phyloP scores from a whole-genome alignment of 495 filamentous ascomycete genomes.

The Podospora comata region DNA sequence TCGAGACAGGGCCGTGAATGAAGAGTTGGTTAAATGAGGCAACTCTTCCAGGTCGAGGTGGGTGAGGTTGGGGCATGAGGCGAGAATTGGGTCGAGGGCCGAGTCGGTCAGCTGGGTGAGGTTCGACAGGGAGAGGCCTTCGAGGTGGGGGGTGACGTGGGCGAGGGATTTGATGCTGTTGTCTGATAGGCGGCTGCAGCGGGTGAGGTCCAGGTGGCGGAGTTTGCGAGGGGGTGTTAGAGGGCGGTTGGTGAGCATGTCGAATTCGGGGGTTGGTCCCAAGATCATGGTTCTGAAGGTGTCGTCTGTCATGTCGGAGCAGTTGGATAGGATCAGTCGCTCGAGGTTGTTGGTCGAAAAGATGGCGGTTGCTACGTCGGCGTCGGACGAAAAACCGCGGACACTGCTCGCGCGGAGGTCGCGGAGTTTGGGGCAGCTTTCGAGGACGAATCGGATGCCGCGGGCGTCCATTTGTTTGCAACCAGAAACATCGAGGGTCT shows the following conservation, averaged over 20 bases:
- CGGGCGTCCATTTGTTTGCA: conserved; percentile 80
- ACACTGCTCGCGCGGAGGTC: conserved; percentile 85
- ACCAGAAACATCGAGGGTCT: conserved; percentile 86
- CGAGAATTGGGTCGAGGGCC: conserved; percentile 67
- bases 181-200: conserved; percentile 71
- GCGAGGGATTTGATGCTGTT: conserved; percentile 63
- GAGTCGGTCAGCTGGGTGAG: conserved; percentile 69
- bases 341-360: conserved; percentile 79
- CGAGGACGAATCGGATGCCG: conserved; percentile 70
- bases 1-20: conserved; percentile 67
- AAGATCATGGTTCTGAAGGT: conserved; percentile 68
- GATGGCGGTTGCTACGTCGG: conserved; percentile 64
- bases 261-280: conserved; percentile 69
- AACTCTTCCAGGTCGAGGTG: conserved; percentile 91
- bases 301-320: conserved; percentile 70
- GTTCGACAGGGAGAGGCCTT: conserved; percentile 76
- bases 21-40: conserved; percentile 66
- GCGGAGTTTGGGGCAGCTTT: conserved; percentile 66
- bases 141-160: conserved; percentile 70
- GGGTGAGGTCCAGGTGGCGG: conserved; percentile 79
- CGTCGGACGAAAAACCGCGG: conserved; percentile 64
- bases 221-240: conserved; percentile 76
- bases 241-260: conserved; percentile 70
- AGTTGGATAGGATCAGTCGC: conserved; percentile 71
- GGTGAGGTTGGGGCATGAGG: conserved; percentile 69